Evolutionary conservation across 1,284 basidiomycete genomes (phyloP), one percentile per base, ranked within the genome.

Genomic region (Lentinula novae-zelandiae): DNA sequence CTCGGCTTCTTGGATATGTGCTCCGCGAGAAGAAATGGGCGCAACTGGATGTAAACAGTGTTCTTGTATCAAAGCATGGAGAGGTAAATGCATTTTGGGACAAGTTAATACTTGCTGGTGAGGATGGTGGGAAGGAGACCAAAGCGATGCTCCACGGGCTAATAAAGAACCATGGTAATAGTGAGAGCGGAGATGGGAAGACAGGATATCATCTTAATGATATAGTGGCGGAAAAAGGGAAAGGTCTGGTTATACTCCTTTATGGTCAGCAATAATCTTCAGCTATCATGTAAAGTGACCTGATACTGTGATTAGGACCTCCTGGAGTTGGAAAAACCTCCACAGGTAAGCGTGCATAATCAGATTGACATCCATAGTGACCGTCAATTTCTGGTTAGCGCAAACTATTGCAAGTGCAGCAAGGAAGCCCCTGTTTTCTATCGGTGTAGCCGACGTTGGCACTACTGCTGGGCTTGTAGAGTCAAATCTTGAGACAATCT

Each of bases 401-500:
- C 49, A 76, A 64, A 72, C 73, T 5, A 66, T 73, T 31, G 70
- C 73, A 7, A 74, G 75, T 58, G 57, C 65, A 13, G 68, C 71
- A 15, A 67, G 67, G 34, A 66, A 69, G 10, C 75, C 76, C 6
- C 66, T 77, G 2, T 76, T 75, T 57, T 64, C 66, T 8, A 65
- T 74, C 57, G 69, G 67, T 50, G 72, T 73, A 22, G 71, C 73
- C 15, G 74, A 75, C 33, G 67, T 76, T 4, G 73, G 73, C 4
- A 72, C 67, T 8, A 54, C 58, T 6, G 67, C 72, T 13, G 52
- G 54, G 12, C 60, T 62, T 1, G 60, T 76, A 17, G 75, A 75
- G 39, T 40, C 55, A 15, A 58, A 54, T 20, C 65, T 75, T 8
- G 57, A 53, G 27, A 57, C 62, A 33, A 63, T 71, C 34, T 68